Evolutionary conservation across 2,329 filamentous ascomycete species (phyloP), one percentile per base, ranked within the genome.

Genomic region (Fusarium sp.): DNA sequence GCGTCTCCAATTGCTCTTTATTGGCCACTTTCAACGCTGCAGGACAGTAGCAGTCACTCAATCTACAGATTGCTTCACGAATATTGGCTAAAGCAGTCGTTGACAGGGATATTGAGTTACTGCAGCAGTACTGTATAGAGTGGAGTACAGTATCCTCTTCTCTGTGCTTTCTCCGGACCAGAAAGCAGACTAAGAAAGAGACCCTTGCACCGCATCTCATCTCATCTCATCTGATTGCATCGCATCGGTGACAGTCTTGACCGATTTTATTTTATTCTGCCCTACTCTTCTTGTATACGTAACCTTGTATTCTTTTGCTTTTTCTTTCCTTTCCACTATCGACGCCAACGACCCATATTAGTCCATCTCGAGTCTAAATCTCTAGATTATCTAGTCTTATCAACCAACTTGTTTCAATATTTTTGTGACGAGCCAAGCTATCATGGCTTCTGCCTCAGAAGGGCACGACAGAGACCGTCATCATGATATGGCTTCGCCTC

Each of bases 371-470:
- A 16, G 21, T 21, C 26, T 19, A 41, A 51, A 23, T 21, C 30
- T 41, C 31, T 28, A 16, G 18, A 31, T 7, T 31, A 31, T 31
- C 23, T 28, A 25, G 21, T 28, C 14, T 21, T n/a, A 25, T 18
- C 30, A 44, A 54, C 49, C 37, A 42, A 46, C 39, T 21, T 14
- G 12, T 19, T 28, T 39, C n/a, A 26, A n/a, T 18, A n/a, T 54
- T n/a, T 30, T 14, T 25, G 23, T 57, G 14, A 13, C 34, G 25
- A 41, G 13, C 25, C 34, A 39, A 43, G 13, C 25, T 11, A 41
- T 21, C 16, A 71, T 71, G 69, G 53, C 52, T 53, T 63, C 65
- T 26, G 54, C 68, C 42, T 57, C 57, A n/a, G 34, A 52, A 21
- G 53, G 61, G 18, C 42, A 52, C 56, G 54, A 52, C 42, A 71